Evolutionary conservation across 108 stramenopile genomes (phyloP).

Genomic region (Cyclostephanos invisitatus): DNA sequence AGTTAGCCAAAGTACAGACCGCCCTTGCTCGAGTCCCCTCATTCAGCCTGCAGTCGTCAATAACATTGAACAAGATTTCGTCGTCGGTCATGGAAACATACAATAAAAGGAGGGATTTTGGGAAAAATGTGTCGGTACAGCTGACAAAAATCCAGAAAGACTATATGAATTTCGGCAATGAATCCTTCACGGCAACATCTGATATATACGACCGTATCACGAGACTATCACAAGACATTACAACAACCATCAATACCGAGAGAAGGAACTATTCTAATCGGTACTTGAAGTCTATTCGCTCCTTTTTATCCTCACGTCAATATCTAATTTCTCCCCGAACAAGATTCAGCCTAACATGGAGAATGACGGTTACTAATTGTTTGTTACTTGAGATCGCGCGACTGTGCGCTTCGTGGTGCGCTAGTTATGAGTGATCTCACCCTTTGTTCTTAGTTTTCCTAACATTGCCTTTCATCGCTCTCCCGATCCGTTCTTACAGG

Average conservation of each 20-base stretch:
- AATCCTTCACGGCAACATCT: conserved; percentile 24
- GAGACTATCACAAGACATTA: conserved; percentile 49
- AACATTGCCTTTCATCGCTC: background rate
- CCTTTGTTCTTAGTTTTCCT: background rate
- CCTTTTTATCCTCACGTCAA: conserved; percentile 30
- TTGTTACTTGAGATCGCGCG: conserved; percentile 59
- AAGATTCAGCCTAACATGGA: conserved; percentile 65
- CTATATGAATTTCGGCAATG: conserved; percentile 14
- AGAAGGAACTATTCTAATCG: conserved; percentile 28
- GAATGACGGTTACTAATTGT: conserved; percentile 60
- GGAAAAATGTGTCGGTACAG: conserved; percentile 36
- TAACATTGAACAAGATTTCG: conserved; percentile 32
- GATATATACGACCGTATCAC: conserved; percentile 61
- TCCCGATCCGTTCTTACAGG: conserved; percentile 1
- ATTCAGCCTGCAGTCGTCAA: conserved; percentile 10
- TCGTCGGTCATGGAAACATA: conserved; percentile 40
- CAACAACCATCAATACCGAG: conserved; percentile 42
- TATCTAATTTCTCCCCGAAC: conserved; percentile 65
- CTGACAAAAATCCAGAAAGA: conserved; percentile 49
- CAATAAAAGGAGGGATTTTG: conserved; percentile 37
- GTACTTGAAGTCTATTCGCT: conserved; percentile 34
- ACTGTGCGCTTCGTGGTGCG: conserved; percentile 48
- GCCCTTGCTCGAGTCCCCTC: conserved; percentile 43
- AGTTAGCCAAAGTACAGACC: conserved; percentile 42
- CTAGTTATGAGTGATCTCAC: background rate